Evolutionary conservation across 2,329 filamentous ascomycete species (phyloP), one percentile per base, ranked within the genome.

Genomic region (Aspergillus bombycis): DNA sequence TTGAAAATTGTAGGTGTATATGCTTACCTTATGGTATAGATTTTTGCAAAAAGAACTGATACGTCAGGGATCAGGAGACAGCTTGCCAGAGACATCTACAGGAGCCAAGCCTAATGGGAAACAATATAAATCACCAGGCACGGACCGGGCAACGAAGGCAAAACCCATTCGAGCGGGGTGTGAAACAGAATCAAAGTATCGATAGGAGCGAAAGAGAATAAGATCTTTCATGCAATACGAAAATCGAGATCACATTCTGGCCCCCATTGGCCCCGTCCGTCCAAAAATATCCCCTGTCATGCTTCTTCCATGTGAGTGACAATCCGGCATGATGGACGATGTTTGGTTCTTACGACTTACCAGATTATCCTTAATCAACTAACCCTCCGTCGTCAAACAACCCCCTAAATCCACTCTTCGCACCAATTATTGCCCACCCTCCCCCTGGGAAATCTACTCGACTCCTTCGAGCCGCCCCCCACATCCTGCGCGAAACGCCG

Each of bases 361-460:
- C 32, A 34, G 11, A 41, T 55, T 26, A 55, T 55, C 52, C 52
- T 55, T 55, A 55, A 55, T 55, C 52, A 55, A 55, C 32, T 38
- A 26, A 55, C 36, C 36, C 19, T 38, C 52, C 52, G 32, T 38
- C 21, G 19, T 55, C 52, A 55, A 38, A 55, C 30, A 26, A 54
- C 52, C 52, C 52, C 52, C 52, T 55, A 55, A 55, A 55, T 26
- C 52, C 52, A 55, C 52, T 41, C 52, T 55, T 55, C 52, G 52
- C 52, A 38, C 52, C 34, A 55, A 36, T 55, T 36, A 38, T 55
- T 55, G 36, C 34, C 52, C 52, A 23, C 52, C n/a, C n/a, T 12
- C n/a, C 30, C 30, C 52, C 21, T 34, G 32, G 30, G 7, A 38
- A 55, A 10, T 38, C 21, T 38, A 41, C n/a, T 55, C 32, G 52